phyloP scores from a whole-genome alignment of 805 yeast genomes.

The Candida maris region DNA sequence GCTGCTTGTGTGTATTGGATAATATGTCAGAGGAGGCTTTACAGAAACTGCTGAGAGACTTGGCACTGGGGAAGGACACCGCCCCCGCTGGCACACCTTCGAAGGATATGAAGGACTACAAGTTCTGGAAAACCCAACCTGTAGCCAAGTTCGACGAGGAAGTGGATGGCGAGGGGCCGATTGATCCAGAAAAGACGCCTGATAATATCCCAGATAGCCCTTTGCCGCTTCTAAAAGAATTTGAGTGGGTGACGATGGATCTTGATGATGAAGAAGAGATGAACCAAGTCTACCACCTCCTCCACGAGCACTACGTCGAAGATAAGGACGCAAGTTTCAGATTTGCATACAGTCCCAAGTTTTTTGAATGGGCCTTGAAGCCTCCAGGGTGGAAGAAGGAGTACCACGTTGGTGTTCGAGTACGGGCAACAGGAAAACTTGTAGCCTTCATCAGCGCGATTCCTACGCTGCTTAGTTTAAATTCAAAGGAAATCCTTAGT shows the following conservation, averaged over 20 bases:
- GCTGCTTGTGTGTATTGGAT: too few species aligned
- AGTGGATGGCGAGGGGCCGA: conserved; percentile 73
- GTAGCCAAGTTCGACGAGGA: conserved; percentile 74
- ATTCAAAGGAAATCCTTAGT: conserved; percentile 46
- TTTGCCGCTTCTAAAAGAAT: conserved; percentile 66
- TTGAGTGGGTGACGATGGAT: conserved; percentile 87
- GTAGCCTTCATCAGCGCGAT: conserved; percentile 93
- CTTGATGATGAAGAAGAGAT: conserved; percentile 51
- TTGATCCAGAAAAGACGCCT: conserved; percentile 63
- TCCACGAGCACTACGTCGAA: conserved; percentile 91
- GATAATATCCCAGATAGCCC: conserved; percentile 72
- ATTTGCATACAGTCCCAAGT: conserved; percentile 79
- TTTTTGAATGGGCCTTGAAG: conserved; percentile 88
- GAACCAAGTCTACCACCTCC: conserved; percentile 71
- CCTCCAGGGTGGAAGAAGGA: conserved; percentile 90
- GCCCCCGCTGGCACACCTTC: conserved; percentile 57
- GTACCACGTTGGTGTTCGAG: conserved; percentile 94
- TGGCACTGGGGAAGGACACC: conserved; percentile 46
- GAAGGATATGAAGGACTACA: conserved; percentile 81
- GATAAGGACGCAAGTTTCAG: conserved; percentile 90
- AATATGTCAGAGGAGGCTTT: conserved; percentile 36
- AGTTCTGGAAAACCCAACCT: conserved; percentile 98
- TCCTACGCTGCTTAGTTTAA: conserved; percentile 66
- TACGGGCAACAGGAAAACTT: conserved; percentile 65
- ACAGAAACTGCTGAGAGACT: conserved; percentile 56